Evolutionary conservation across 139 green algal species (phyloP), one percentile per base, ranked within the genome.

Genomic region (Chlamydomonas sp.): DNA sequence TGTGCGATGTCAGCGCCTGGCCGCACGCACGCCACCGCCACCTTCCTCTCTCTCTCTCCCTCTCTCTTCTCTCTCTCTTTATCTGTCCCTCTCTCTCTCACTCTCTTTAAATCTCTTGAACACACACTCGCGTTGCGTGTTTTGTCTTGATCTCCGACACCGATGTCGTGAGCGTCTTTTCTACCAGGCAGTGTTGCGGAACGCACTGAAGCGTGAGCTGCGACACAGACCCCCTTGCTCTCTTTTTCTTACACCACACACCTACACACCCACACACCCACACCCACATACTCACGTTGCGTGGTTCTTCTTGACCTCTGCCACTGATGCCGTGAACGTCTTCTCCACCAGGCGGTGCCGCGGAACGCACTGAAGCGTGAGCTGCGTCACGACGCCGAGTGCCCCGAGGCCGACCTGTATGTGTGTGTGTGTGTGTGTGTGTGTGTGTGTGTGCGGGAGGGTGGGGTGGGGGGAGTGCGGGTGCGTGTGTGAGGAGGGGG

Each of bases 271-370:
- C 13, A 54, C 13, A 26, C 43, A 54, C 43, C 47, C 22, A 57
- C 16, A 22, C 47, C 29, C 29, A 31, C 35, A 77, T 34, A 37
- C 67, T 64, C 54, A 78, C 74, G 70, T 72, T 8, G 69, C 71
- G 72, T 97, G 93, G 48, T 90, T 87, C 72, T 75, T 77, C 57
- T 78, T 73, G 29, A 97, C 76, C 38, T 95, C 76, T 34, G 83
- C 70, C 1, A 38, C 38, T 5, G 67, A 81, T 16, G 83, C 69
- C 1, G 89, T 85, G 70, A 84, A 93, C 24, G 91, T 98, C 35
- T 85, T 72, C 78, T 98, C 93, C 24, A 93, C 65, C 28, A 96
- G 81, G 58, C 79, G 72, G 58, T 96, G 83, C 13, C 82, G 79
- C 0, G 84, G 77, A 28, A 96, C 73, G 13, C 76, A 81, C 36